phyloP scores from a whole-genome alignment of 129 eudicot genomes.

The Flaveria linearis region DNA sequence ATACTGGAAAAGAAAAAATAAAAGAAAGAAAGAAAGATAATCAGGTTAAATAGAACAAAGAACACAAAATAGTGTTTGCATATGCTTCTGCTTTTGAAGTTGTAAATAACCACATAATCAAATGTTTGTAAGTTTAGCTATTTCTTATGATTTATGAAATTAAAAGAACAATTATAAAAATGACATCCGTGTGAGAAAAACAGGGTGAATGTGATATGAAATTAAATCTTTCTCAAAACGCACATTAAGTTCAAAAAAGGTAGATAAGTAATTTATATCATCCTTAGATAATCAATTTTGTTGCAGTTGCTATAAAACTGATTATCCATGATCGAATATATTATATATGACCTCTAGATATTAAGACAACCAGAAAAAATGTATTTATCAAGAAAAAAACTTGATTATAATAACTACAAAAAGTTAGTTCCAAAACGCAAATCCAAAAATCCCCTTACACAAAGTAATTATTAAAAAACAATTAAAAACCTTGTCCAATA shows the following conservation, averaged over 20 bases:
- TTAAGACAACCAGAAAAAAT: neutral
- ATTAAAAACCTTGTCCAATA: neutral
- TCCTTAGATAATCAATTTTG: neutral
- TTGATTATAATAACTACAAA: neutral
- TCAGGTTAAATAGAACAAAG: neutral
- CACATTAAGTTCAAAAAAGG: neutral
- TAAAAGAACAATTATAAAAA: no score
- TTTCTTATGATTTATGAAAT: no score
- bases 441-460: neutral
- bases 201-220: neutral
- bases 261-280: neutral
- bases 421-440: neutral
- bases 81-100: neutral
- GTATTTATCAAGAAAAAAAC: neutral
- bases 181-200: neutral
- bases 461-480: neutral
- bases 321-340: neutral
- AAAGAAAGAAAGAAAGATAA: neutral
- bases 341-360: neutral
- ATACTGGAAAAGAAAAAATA: no score
- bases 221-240: no score
- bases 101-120: neutral
- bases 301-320: neutral
- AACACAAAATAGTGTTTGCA: neutral
- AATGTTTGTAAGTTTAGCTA: neutral